Conservation (phyloP, 2,329 filamentous ascomycete species). For the Colletotrichum sp. region DNA sequence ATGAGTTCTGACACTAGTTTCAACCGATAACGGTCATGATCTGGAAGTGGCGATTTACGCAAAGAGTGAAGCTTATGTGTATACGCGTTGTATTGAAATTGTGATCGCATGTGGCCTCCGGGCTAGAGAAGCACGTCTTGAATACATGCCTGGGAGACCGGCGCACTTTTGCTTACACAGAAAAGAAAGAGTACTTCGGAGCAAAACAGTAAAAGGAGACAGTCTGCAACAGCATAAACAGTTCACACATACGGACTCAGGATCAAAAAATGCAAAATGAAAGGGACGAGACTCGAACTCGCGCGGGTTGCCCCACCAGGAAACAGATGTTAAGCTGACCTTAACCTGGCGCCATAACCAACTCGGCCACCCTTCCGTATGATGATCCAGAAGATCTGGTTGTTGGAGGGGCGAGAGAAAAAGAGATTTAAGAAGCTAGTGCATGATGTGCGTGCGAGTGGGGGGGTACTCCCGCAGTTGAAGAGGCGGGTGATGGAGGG, state of each 20-base stretch:
- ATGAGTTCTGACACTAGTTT: slow-evolving; percentile 14
- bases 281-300: slow-evolving; percentile 23
- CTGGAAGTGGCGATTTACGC: not conserved
- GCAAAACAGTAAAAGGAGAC: not conserved
- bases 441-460: not conserved
- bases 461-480: not conserved
- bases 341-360: slow-evolving; percentile 23
- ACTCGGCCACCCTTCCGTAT: slow-evolving; percentile 20
- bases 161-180: not conserved
- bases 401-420: rapidly evolving
- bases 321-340: slow-evolving; percentile 22
- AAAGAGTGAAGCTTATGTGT: not conserved
- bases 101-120: not conserved
- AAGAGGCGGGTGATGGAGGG: not conserved
- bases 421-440: not conserved
- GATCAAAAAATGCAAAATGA: slow-evolving; percentile 3
- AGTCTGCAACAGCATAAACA: not conserved
- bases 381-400: not conserved
- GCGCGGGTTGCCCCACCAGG: slow-evolving; percentile 23
- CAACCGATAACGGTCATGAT: slow-evolving; percentile 7
- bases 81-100: not conserved
- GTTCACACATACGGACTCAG: not conserved
- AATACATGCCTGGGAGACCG: not conserved
- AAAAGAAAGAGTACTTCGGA: not conserved
- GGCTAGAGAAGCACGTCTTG: not conserved